Evolutionary conservation across 371 early-diverging fungal genomes (phyloP), one percentile per base, ranked within the genome.

Genomic region (Capillidium rhysosporum): DNA sequence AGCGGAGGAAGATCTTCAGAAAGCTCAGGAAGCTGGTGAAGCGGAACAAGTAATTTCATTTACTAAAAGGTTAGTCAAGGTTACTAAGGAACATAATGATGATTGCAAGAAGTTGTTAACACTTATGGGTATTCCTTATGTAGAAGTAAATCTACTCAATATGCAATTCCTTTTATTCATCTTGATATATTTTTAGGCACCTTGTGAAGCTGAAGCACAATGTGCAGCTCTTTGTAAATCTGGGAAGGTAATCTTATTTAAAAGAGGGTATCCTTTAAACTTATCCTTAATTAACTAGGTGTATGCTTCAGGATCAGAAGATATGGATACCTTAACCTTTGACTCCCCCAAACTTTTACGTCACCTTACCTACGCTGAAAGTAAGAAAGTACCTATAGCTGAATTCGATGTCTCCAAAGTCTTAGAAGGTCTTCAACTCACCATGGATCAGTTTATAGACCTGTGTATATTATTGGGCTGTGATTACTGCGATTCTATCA

Each of bases 281-380:
- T 39, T 29, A 44, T 21, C 38, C 38, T 26, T 16, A 53, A 25
- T 60, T 31, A 4, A 21, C 46, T 56, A 70, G 61, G 98, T 98
- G 2, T 92, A 84, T 65, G 98, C 86, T 7, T 96, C 98, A 23
- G 98, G 90, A 2, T 92, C 97, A 1, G 99, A 99, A 64, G 99
- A 99, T 71, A 99, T 99, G 99, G 99, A 99, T 65, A 95, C 98
- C 0, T 69, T 99, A 52, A 89, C 97, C 2, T 99, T 99, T 68
- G 84, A 82, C 4, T 64, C 96, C 1, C 94, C 95, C 1, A 71
- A 92, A 16, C 70, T 99, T 21, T 58, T 99, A 43, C 84, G 99
- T 20, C 97, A 98, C 63, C 69, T 99, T 62, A 95, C 94, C 0
- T 89, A 89, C 59, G 81, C 92, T 43, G 91, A 98, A 58, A 75